Evolutionary conservation across 495 filamentous ascomycete genomes (phyloP).

Genomic region (Talaromyces adpressus): DNA sequence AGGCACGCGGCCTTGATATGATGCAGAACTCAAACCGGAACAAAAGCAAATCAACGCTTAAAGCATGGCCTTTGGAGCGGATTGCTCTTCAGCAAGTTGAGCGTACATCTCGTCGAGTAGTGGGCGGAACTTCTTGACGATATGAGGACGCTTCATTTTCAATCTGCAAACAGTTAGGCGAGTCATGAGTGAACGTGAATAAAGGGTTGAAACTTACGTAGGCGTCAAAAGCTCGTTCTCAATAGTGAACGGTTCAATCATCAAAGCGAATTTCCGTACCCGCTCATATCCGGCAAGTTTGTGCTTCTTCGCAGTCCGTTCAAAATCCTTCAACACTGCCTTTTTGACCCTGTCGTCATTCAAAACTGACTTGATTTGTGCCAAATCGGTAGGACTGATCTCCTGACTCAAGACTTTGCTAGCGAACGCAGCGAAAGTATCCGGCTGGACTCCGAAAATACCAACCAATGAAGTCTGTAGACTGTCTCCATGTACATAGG

Average conservation of each 20-base stretch:
- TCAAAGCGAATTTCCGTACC: constrained; percentile 65
- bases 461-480: constrained; percentile 76
- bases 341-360: constrained; percentile 61
- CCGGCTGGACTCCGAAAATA: constrained; percentile 80
- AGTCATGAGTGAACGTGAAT: not conserved
- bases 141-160: constrained; percentile 89
- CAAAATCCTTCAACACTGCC: constrained; percentile 72
- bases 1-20: not conserved
- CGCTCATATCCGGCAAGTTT: constrained; percentile 88
- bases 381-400: constrained; percentile 54
- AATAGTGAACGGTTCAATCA: constrained; percentile 85
- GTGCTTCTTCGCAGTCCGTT: constrained; percentile 70
- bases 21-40: not conserved
- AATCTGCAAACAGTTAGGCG: constrained; percentile 52
- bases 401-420: constrained; percentile 62
- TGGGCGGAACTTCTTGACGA: constrained; percentile 66
- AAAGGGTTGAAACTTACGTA: constrained; percentile 60
- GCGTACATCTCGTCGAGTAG: constrained; percentile 78
- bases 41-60: constrained; percentile 13
- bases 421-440: constrained; percentile 71
- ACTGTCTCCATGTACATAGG: constrained; percentile 87
- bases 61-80: constrained; percentile 48
- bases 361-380: constrained; percentile 58
- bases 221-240: constrained; percentile 94
- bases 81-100: constrained; percentile 50